Evolutionary conservation across 345 rosid genomes (phyloP).

Genomic region (Lepidium africanum): DNA sequence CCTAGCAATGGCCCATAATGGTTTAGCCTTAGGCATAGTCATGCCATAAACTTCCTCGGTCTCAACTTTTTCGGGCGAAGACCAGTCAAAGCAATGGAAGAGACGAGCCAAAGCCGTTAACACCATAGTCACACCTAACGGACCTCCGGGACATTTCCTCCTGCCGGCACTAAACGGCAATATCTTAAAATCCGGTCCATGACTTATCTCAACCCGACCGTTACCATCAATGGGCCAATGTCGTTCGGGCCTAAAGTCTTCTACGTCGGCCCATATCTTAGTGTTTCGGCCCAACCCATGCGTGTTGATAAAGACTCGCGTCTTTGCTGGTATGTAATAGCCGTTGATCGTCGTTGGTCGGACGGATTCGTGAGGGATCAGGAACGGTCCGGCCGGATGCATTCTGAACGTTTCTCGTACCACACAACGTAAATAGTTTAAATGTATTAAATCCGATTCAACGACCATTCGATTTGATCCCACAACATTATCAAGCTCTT

Average conservation of each 20-base stretch:
- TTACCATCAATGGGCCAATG: conserved; percentile 50
- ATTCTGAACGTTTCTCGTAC: conserved; percentile 87
- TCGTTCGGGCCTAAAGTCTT: conserved; percentile 76
- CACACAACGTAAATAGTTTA: conserved; percentile 82
- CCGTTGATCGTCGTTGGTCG: conserved; percentile 63
- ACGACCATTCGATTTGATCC: conserved; percentile 60
- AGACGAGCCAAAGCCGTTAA: conserved; percentile 81
- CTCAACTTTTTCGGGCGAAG: conserved; percentile 45
- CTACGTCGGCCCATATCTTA: conserved; percentile 56
- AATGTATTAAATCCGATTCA: conserved; percentile 56
- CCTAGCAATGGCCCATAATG: conserved; percentile 51
- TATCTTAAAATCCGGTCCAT: conserved; percentile 80
- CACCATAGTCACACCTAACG: conserved; percentile 80
- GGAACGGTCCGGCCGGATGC: conserved; percentile 95
- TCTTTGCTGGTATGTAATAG: conserved; percentile 65
- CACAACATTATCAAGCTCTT: conserved; percentile 62
- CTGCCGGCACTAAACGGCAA: conserved; percentile 87
- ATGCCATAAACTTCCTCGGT: conserved; percentile 73
- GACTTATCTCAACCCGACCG: conserved; percentile 82
- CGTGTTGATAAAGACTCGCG: conserved; percentile 87
- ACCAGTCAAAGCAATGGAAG: conserved; percentile 84
- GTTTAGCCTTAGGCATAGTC: conserved; percentile 93
- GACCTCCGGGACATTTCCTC: conserved; percentile 91
- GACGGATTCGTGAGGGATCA: conserved; percentile 83
- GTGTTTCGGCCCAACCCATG: conserved; percentile 84